Base-by-base conservation (phyloP, 208 protist genomes). In the Leishmania aethiopica region DNA sequence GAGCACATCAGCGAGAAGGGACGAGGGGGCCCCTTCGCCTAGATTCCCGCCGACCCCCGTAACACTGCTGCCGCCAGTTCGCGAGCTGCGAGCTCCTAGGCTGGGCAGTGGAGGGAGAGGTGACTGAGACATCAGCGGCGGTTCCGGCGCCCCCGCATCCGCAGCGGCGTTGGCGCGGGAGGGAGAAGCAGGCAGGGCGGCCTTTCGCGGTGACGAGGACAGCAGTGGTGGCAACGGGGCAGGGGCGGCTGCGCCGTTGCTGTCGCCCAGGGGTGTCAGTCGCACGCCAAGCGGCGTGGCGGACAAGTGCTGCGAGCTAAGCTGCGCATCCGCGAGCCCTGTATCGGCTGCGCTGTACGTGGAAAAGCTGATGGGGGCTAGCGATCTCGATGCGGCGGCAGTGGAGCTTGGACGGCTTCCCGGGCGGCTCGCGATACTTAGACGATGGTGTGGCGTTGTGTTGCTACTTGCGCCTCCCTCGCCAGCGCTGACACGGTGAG, bases 341-440 rank as follows among this genome's bases (percentile, higher is more conserved):
- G 69, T 37, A 25, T 82, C 76, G n/a, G 79, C 75, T n/a, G 62
- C 0, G 51, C 57, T 64, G 84, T 93, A 93, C 51, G 92, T 91
- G n/a, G 92, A 92, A 69, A 92, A 92, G 59, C 73, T 77, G 47
- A 84, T 64, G 3, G 84, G 60, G 42, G 79, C 64, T 28, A 74
- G 35, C 1, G 74, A 22, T 13, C 13, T 22, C 25, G 83, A 49
- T 62, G 77, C 75, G 42, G 35, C 72, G 22, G 75, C 64, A 28
- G 19, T 75, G 42, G 40, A 3, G 55, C 55, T 47, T 37, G 35
- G 22, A 45, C n/a, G 40, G 1, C 15, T 10, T 32, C 59, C 69
- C 28, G 45, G 32, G 37, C 69, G 47, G 72, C 70, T 42, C 22
- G 49, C 25, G 59, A 49, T 3, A 59, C n/a, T 40, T 28, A 5